phyloP scores from a whole-genome alignment of 495 filamentous ascomycete species.

The Penicillium lividum region DNA sequence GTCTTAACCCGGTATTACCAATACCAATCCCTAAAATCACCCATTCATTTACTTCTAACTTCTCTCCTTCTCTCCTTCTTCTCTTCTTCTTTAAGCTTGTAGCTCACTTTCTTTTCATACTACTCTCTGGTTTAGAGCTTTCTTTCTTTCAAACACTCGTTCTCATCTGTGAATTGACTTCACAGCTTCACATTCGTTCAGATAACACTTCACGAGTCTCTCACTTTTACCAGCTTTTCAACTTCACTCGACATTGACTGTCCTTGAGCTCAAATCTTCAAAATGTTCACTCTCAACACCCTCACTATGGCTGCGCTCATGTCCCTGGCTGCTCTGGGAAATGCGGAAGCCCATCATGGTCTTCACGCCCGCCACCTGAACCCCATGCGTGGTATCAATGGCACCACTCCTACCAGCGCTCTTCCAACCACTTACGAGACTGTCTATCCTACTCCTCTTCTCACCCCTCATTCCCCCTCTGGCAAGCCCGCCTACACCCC shows the following conservation, averaged over 20 bases:
- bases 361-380: constrained; percentile 37
- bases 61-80: constrained; percentile 4
- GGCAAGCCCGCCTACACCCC: constrained; percentile 7
- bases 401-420: constrained; percentile 10
- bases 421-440: constrained; percentile 19
- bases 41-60: constrained; percentile 2
- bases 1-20: constrained; percentile 1
- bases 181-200: constrained; percentile 5
- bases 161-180: constrained; percentile 7
- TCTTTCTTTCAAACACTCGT: background rate
- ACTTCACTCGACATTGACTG: constrained; percentile 28
- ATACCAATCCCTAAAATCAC: background rate
- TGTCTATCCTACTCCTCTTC: constrained; percentile 13
- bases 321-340: constrained; percentile 46
- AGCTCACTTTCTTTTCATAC: constrained; percentile 5
- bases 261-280: constrained; percentile 18
- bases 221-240: constrained; percentile 13
- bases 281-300: constrained; percentile 48
- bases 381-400: constrained; percentile 20
- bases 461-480: constrained; percentile 8
- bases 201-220: background rate
- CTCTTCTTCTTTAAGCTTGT: background rate
- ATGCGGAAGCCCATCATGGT: constrained; percentile 38
- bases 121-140: constrained; percentile 8
- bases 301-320: constrained; percentile 50